Conservation (phyloP, 257 asterid species). For the Capsicum chinense region DNA sequence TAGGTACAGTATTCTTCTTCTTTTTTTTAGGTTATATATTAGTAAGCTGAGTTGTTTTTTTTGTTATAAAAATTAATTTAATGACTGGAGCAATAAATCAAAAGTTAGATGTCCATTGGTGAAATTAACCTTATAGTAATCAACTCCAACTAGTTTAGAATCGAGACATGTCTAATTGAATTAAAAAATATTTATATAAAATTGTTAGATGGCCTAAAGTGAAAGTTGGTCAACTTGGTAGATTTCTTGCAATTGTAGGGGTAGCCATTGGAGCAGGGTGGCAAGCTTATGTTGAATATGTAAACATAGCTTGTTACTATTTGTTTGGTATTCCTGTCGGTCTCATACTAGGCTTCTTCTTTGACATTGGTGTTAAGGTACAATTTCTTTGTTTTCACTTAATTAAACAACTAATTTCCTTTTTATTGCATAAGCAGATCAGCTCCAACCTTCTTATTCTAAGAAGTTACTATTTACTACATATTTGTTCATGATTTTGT, state of each 20-base stretch:
- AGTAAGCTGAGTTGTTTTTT: too few species aligned
- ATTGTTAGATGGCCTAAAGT: neutral
- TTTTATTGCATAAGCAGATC: neutral
- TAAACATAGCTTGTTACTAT: slow-evolving; percentile 51
- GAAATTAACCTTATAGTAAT: too few species aligned
- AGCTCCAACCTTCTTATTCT: neutral
- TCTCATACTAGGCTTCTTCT: slow-evolving; percentile 43
- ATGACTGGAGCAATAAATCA: too few species aligned
- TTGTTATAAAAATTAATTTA: too few species aligned
- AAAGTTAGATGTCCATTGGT: neutral
- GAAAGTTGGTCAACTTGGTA: neutral
- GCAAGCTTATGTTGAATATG: slow-evolving; percentile 54
- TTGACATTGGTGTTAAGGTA: slow-evolving; percentile 51
- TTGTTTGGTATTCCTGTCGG: slow-evolving; percentile 52
- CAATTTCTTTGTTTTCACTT: neutral
- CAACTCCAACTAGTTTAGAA: too few species aligned
- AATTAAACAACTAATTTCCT: neutral
- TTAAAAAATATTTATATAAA: neutral
- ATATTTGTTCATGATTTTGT: neutral
- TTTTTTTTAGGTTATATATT: too few species aligned
- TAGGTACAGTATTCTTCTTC: too few species aligned
- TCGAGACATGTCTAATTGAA: neutral
- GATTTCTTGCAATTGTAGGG: slow-evolving; percentile 35
- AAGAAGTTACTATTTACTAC: neutral
- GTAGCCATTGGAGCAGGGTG: slow-evolving; percentile 69